Percentiles rank a stretch among this genome's conserved stretches.
phyloP scores from a whole-genome alignment of 495 filamentous ascomycete genomes.

The Elasticomyces elasticus region DNA sequence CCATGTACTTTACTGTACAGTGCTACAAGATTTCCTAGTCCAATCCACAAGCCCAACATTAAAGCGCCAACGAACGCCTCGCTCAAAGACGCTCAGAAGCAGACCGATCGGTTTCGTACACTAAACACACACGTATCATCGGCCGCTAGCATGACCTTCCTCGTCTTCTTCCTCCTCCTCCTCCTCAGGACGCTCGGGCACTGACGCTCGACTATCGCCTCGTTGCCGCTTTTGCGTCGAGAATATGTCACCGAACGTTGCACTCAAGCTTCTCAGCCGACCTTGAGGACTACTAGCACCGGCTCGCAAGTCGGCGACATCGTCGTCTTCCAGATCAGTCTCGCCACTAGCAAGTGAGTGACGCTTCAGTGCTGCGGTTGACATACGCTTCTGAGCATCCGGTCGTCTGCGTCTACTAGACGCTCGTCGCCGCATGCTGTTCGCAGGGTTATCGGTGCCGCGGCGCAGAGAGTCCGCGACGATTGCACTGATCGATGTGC shows the following conservation, averaged over 20 bases:
- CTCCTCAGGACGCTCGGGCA: background rate
- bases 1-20: too few species aligned
- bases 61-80: too few species aligned
- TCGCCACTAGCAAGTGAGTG: slow-evolving; percentile 16
- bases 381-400: background rate
- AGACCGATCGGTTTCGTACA: too few species aligned
- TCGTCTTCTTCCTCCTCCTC: background rate
- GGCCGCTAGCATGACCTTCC: too few species aligned
- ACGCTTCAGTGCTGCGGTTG: slow-evolving; percentile 6
- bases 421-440: slow-evolving; percentile 1
- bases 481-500: slow-evolving; percentile 27
- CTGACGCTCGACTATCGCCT: background rate
- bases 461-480: slow-evolving; percentile 52
- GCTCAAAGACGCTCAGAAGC: too few species aligned
- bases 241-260: slow-evolving; percentile 26
- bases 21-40: too few species aligned
- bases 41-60: too few species aligned
- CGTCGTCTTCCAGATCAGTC: slow-evolving; percentile 15
- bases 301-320: background rate
- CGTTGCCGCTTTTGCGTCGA: background rate
- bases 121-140: too few species aligned
- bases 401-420: background rate
- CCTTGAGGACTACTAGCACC: slow-evolving; percentile 14
- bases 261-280: slow-evolving; percentile 27
- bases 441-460: slow-evolving; percentile 29